Percentiles rank a stretch among this genome's conserved stretches.
Conservation (phyloP, 768 basidiomycete genomes). For the Suillus lakei region DNA sequence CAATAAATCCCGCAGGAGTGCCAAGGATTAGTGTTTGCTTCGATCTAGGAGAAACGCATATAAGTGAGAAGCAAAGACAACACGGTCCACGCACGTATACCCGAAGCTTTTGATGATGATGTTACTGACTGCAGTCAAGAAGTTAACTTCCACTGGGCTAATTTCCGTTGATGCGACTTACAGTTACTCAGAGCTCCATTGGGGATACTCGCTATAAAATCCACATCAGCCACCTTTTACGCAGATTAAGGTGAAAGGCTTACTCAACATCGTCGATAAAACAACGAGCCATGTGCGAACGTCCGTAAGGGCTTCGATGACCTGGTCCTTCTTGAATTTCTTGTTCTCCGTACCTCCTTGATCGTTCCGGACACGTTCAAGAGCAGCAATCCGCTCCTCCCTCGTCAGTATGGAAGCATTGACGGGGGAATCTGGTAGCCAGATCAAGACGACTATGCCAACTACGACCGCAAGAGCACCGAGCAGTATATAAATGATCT, state of each 20-base stretch:
- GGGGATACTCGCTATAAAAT: constrained; percentile 59
- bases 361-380: constrained; percentile 71
- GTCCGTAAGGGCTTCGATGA: constrained; percentile 60
- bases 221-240: constrained; percentile 11
- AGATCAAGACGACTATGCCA: constrained; percentile 58
- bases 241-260: constrained; percentile 4
- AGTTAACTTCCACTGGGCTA: not conserved
- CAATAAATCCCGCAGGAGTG: constrained; percentile 59
- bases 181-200: constrained; percentile 69
- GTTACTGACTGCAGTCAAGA: constrained; percentile 52
- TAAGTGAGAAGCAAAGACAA: not conserved
- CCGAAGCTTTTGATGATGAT: constrained; percentile 66
- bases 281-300: constrained; percentile 67
- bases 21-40: constrained; percentile 64
- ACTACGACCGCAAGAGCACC: constrained; percentile 65
- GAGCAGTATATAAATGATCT: constrained; percentile 64
- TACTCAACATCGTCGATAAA: constrained; percentile 61
- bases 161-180: constrained; percentile 34
- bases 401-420: constrained; percentile 58
- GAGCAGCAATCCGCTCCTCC: constrained; percentile 63
- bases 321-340: constrained; percentile 60
- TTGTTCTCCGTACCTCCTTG: constrained; percentile 68
- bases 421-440: constrained; percentile 70
- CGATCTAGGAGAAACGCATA: constrained; percentile 41
- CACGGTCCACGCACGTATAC: constrained; percentile 51